Percentiles rank a stretch among this genome's conserved stretches.
These are phyloP conservation scores for Strigomonas culicis DNA, from an alignment of 208 protist species.

Conservation along the genomic window DNA sequence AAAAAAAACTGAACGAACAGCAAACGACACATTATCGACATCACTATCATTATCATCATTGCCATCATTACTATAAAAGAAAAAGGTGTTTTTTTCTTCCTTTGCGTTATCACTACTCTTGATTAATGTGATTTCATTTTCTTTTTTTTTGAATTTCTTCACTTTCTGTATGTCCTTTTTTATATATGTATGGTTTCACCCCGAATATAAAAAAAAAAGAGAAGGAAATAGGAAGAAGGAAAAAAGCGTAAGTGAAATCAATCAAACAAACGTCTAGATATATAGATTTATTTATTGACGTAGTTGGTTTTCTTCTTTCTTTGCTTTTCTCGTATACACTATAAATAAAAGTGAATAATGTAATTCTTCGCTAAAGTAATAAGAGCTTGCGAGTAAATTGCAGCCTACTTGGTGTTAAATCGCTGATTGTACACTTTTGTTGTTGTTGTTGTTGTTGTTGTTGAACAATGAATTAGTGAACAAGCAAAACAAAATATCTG, in stretches of 20 bases:
- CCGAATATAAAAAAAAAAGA: neutral
- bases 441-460: constrained; percentile 16
- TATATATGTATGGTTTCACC: constrained; percentile 7
- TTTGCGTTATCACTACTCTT: neutral
- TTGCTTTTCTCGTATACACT: neutral
- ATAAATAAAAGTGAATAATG: neutral
- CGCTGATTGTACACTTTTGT: neutral
- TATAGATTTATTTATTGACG: neutral
- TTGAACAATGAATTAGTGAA: constrained; percentile 1
- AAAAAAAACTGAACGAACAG: constrained; percentile 4
- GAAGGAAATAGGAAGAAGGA: constrained; percentile 1
- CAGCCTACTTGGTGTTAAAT: neutral
- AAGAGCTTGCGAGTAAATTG: neutral
- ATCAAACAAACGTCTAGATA: neutral
- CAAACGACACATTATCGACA: neutral
- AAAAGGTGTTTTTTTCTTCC: neutral
- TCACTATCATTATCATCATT: neutral
- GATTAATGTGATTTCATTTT: neutral
- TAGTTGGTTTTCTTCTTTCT: neutral
- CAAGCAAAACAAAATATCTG: neutral
- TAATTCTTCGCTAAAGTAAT: neutral
- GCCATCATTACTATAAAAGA: neutral
- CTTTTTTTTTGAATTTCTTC: constrained; percentile 11
- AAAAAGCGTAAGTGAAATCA: neutral
- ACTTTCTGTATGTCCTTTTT: constrained; percentile 19